Conservation (phyloP, 225 moss, liverwort and hornwort species). For the Polytrichum commune region DNA sequence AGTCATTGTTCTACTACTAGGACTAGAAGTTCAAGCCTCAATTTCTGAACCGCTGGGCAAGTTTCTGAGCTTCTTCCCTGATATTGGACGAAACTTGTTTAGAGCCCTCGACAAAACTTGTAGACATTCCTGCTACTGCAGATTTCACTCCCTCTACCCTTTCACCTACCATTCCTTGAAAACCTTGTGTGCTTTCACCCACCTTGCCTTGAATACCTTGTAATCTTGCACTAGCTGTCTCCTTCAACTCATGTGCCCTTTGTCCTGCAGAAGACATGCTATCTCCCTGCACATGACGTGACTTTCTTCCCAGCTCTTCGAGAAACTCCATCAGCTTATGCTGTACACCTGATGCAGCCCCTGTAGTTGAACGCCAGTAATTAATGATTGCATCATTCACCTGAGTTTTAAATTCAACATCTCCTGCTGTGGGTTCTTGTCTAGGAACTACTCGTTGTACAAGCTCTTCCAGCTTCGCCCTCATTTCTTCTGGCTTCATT, state of each 20-base stretch:
- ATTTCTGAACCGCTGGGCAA: slow-evolving; percentile 24
- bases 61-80: slow-evolving; percentile 54
- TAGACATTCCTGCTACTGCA: slow-evolving; percentile 22
- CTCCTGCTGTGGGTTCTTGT: slow-evolving; percentile 34
- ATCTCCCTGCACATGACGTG: slow-evolving; percentile 16
- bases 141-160: slow-evolving; percentile 7
- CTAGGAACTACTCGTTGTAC: slow-evolving; percentile 27
- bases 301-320: slow-evolving; percentile 25
- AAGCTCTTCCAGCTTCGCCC: slow-evolving; percentile 27
- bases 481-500: slow-evolving; percentile 35
- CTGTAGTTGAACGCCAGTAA: slow-evolving; percentile 17
- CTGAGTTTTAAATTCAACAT: slow-evolving; percentile 31
- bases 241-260: not conserved
- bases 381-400: slow-evolving; percentile 28
- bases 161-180: slow-evolving; percentile 9
- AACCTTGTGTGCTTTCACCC: slow-evolving; percentile 1
- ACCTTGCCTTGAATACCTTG: slow-evolving; percentile 6
- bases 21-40: not conserved
- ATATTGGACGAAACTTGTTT: slow-evolving; percentile 36
- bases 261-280: slow-evolving; percentile 23
- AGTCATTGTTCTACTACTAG: not conserved
- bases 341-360: slow-evolving; percentile 11
- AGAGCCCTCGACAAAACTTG: slow-evolving; percentile 30
- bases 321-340: slow-evolving; percentile 18
- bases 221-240: not conserved